A percentile compares a stretch with the other conserved stretches of the same genome.
phyloP scores from a whole-genome alignment of 2,329 filamentous ascomycete genomes.

The Epichloe elymi region DNA sequence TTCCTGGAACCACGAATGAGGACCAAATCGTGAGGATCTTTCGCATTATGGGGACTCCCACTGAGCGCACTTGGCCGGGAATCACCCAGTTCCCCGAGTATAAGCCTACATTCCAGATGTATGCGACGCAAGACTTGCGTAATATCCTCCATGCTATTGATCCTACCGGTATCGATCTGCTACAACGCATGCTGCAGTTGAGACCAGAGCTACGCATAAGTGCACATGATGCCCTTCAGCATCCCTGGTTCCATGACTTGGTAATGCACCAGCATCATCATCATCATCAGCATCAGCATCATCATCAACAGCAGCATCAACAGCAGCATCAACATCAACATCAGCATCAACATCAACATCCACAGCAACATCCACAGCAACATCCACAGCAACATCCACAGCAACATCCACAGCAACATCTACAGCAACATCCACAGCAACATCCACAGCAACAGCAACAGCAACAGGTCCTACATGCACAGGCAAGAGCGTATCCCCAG shows the following conservation, averaged over 20 bases:
- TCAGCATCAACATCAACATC: constrained; percentile 24
- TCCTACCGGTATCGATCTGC: constrained; percentile 68
- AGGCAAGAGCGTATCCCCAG: constrained; percentile 27
- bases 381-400: constrained; percentile 20
- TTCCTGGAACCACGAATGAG: constrained; percentile 96
- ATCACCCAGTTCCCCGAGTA: constrained; percentile 96
- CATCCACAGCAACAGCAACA: constrained; percentile 15
- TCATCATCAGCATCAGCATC: constrained; percentile 16
- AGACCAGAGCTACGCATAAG: constrained; percentile 84
- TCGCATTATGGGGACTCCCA: constrained; percentile 94
- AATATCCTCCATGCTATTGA: constrained; percentile 87
- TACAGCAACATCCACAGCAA: constrained; percentile 31
- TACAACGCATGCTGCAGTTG: constrained; percentile 84
- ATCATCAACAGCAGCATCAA: constrained; percentile 24
- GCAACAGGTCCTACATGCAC: constrained; percentile 26
- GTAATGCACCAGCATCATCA: constrained; percentile 42
- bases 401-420: constrained; percentile 32
- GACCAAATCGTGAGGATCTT: constrained; percentile 97
- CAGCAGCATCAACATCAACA: constrained; percentile 28
- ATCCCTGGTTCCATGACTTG: constrained; percentile 83
- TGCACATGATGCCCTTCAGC: constrained; percentile 71
- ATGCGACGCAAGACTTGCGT: constrained; percentile 79
- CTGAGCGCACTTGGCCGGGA: constrained; percentile 88
- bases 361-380: constrained; percentile 31
- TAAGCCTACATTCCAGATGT: constrained; percentile 89